Percentiles rank a stretch among this genome's conserved stretches.
Evolutionary conservation across 768 basidiomycete species (phyloP).

Genomic region (Mycena sanguinolenta): DNA sequence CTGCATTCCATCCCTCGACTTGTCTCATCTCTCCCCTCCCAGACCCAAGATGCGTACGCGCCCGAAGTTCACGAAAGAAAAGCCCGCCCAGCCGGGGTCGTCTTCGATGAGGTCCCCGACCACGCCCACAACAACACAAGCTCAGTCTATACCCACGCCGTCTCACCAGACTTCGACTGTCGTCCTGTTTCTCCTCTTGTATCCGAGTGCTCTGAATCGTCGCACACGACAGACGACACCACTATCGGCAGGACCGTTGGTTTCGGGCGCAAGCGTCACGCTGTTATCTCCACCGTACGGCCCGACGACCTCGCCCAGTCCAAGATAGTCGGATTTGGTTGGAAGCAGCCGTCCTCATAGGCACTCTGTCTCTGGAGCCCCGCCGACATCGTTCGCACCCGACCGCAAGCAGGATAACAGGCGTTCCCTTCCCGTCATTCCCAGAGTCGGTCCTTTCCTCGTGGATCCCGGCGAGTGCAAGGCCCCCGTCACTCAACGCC

Average conservation of each 20-base stretch:
- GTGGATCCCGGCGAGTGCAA: background rate
- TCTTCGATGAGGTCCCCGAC: slow-evolving; percentile 6
- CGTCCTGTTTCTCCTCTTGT: slow-evolving; percentile 28
- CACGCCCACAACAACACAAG: slow-evolving; percentile 1
- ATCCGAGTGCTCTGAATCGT: slow-evolving; percentile 25
- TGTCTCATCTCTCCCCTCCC: background rate
- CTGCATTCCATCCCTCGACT: background rate
- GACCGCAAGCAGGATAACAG: slow-evolving; percentile 22
- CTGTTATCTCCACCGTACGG: slow-evolving; percentile 7
- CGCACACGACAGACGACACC: slow-evolving; percentile 21
- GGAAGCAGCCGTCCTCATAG: slow-evolving; percentile 23
- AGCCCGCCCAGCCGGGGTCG: slow-evolving; percentile 14
- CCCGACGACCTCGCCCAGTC: slow-evolving; percentile 21
- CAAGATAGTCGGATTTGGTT: slow-evolving; percentile 33
- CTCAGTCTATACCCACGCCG: slow-evolving; percentile 7
- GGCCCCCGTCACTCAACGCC: slow-evolving; percentile 1
- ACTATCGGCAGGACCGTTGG: slow-evolving; percentile 3
- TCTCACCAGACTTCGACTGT: slow-evolving; percentile 33
- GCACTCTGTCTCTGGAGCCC: slow-evolving; percentile 20
- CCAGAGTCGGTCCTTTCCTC: background rate
- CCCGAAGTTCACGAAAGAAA: slow-evolving; percentile 8
- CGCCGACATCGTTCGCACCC: background rate
- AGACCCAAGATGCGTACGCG: slow-evolving; percentile 13
- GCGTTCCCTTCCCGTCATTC: slow-evolving; percentile 26
- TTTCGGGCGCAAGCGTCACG: slow-evolving; percentile 23